These are phyloP conservation scores for Cenchrus americanus DNA, from an alignment of 176 grass and related monocot species.

Conservation along the genomic window DNA sequence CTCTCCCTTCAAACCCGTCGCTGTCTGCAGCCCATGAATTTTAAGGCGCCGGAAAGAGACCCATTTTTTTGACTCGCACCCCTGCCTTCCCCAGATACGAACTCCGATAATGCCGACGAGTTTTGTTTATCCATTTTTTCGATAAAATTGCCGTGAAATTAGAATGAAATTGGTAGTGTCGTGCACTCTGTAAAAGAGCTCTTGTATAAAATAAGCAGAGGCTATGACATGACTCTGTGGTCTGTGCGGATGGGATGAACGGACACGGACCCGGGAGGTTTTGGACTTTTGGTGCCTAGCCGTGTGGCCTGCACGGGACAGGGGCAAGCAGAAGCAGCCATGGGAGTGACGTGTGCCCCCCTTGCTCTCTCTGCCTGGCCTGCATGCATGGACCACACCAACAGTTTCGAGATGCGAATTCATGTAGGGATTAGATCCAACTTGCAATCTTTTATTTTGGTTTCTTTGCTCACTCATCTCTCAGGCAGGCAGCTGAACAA, in stretches of 20 bases:
- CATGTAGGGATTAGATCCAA: not conserved
- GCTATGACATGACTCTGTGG: not conserved
- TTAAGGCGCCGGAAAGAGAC: constrained; percentile 15
- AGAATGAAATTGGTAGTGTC: too few relatives aligned
- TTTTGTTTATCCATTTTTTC: not conserved
- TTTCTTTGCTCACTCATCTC: not conserved
- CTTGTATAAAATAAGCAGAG: not conserved
- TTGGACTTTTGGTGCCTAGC: constrained; percentile 6
- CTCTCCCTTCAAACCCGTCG: not conserved
- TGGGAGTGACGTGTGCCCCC: constrained; percentile 11
- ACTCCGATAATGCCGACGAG: not conserved
- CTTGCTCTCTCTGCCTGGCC: not conserved
- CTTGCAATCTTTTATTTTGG: not conserved
- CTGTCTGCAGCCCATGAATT: not conserved
- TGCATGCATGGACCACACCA: constrained; percentile 10
- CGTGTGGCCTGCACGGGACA: constrained; percentile 66
- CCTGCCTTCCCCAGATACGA: not conserved
- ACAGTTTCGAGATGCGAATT: constrained; percentile 30
- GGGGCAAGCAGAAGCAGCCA: constrained; percentile 17
- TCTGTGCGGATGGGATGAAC: not conserved
- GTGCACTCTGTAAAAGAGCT: too few relatives aligned
- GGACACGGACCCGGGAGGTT: not conserved
- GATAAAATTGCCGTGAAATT: too few relatives aligned
- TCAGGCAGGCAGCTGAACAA: not conserved
- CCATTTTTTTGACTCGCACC: not conserved